Evolutionary conservation across 202 grass and related monocot species (phyloP), one percentile per base, ranked within the genome.

Genomic region (Setaria viridis): DNA sequence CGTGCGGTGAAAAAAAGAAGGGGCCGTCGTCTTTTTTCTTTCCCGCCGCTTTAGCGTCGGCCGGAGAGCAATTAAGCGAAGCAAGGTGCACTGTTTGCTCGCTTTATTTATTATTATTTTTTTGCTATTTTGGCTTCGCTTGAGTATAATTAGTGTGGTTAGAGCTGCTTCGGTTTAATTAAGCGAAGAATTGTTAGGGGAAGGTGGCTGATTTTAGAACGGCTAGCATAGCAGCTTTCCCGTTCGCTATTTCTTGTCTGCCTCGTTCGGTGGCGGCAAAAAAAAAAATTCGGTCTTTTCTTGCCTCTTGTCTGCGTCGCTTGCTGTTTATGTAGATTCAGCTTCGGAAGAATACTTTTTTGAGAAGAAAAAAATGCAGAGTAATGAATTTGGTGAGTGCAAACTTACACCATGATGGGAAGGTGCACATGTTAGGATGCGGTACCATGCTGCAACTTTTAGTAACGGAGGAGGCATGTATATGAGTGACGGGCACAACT

Each of bases 31-130:
- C n/a, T 9, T 42, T 2, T 32, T 70, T 62, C 37, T 39, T 78
- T 49, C 34, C 15, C 67, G 35, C 45, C 20, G n/a, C 32, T 55
- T 64, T 72, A 45, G 46, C 65, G 64, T 70, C 19, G 42, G 83
- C 35, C 9, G 9, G 71, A 54, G 60, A 62, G 80, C 66, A 30
- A 86, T 64, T 84, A 47, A 84, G 74, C 66, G 17, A 78, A 49
- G 67, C 43, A 87, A 56, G 81, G 85, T 80, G 62, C 56, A 30
- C 49, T 62, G 50, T 12, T 69, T 56, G 74, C 62, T 80, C 89
- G 8, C 37, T 62, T 30, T 12, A 3, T 53, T 73, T 32, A 41
- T 5, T 55, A 19, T 19, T 0, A 10, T 58, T 37, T 21, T 35
- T 11, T 80, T 75, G 34, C 70, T 76, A n/a, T 9, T 72, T 78